Base-by-base conservation (phyloP, 179 eudicot species). In the Beta macrorhiza region DNA sequence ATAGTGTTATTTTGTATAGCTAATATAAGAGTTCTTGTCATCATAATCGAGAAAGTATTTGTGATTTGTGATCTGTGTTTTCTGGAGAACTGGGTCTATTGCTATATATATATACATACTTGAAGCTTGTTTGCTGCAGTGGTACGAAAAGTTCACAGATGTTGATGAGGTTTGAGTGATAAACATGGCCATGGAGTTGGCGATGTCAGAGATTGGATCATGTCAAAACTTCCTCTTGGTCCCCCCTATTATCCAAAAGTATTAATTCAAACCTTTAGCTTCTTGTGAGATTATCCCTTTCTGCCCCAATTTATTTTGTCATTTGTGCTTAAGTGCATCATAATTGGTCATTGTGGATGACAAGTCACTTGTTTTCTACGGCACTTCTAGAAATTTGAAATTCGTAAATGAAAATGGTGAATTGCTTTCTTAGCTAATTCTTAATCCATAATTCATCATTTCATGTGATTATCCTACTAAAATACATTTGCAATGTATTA, bases 101-200 rank as follows among this genome's bases (percentile, higher is more conserved):
- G 32, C 7, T 71, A 4, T 72, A 68, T 25, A 3, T 29, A 25
- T 29, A 29, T 51, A 8, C 75, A 20, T 61, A 51, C 55, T 68
- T 61, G 63, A 37, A 67, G 9, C 29, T 56, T 81, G 3, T 47
- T 74, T 77, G 57, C 7, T 81, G 53, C 87, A 96, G 99, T 96
- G 97, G 98, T 94, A 92, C 69, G 96, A 96, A 86, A 96, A 96
- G 82, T 90, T 90, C 82, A 92, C 97, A 22, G 93, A 90, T 84
- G 98, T 90, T 68, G 99, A 96, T 76, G 99, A 94, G 73, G 98
- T 96, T 42, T 96, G 84, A 96, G 99, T 90, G 99, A 98, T 47
- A 96, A 92, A 86, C 91, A 85, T 84, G 99, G 98, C 72, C 96
- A 94, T 47, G 99, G 99, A 78, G 92, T 96, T 83, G 98, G 92